Base-by-base conservation (phyloP, 2,329 filamentous ascomycete species). In the Fonsecaea multimorphosa region DNA sequence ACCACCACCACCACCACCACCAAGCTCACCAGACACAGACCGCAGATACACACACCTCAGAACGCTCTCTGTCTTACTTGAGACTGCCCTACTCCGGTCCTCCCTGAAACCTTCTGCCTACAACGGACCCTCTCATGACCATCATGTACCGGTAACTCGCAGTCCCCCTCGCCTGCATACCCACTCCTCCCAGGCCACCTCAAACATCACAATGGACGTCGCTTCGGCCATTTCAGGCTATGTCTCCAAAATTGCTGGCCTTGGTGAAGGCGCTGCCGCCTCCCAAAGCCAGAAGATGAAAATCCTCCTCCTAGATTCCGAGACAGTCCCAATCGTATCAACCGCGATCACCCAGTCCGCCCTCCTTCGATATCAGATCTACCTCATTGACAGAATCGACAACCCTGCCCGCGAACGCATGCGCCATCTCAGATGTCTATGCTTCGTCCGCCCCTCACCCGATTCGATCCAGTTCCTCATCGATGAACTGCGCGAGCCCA, bases 261-360 rank as follows among this genome's bases (percentile, higher is more conserved):
- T 87, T 71, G 91, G 91, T 75, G 93, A 97, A 80, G 84, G 75
- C 82, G 76, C 79, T 75, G 83, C 87, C 57, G 74, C 76, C 67
- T 85, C 87, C 52, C 84, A 89, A 58, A 89, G 91, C 24, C 87
- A 91, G 49, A 98, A 97, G 83, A 99, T 99, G 95, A 99, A 99
- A 87, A 95, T 98, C 67, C 83, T 99, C 64, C 83, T 99, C 69
- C 84, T 99, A 73, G 95, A 99, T 79, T 90, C 87, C 80, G 95
- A 98, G 79, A 99, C 95, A 71, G 88, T 98, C 24, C 87, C 92
- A 16, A 96, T 98, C 72, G 88, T 97, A 22, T 99, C 96, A 9
- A 96, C 93, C 4, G 93, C 95, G 61, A 94, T 94, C 67, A 98
- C 95, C 1, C 96, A 99, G 78, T 99, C 95, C 31, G 88, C 92